These are phyloP conservation scores for Rhodomyrtus psidioides DNA, from an alignment of 441 rosid species.

Conservation along the genomic window DNA sequence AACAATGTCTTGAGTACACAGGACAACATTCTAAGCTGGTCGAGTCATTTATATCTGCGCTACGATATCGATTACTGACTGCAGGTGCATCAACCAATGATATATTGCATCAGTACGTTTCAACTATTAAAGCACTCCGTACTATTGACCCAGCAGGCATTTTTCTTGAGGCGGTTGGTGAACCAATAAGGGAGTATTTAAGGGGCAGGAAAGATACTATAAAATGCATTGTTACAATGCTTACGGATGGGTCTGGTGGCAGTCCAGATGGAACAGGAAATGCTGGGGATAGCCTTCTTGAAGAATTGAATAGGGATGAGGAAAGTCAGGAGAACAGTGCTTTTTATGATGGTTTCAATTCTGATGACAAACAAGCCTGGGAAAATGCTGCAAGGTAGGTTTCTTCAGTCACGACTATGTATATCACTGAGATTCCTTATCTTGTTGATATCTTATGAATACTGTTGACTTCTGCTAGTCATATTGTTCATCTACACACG, in stretches of 20 bases:
- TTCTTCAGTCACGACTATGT: neutral
- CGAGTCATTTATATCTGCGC: slow-evolving; percentile 83
- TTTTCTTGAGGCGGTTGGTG: slow-evolving; percentile 95
- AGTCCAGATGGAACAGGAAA: slow-evolving; percentile 76
- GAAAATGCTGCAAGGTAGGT: slow-evolving; percentile 57
- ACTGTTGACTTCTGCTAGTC: neutral
- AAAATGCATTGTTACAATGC: slow-evolving; percentile 98
- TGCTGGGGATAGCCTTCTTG: slow-evolving; percentile 96
- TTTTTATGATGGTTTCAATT: slow-evolving; percentile 67
- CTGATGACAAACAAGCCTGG: slow-evolving; percentile 95
- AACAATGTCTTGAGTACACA: slow-evolving; percentile 90
- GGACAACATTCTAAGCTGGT: slow-evolving; percentile 96
- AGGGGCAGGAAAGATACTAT: slow-evolving; percentile 91
- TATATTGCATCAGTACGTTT: slow-evolving; percentile 94
- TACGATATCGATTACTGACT: slow-evolving; percentile 83
- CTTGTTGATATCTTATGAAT: neutral
- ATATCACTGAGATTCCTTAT: neutral
- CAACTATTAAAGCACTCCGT: slow-evolving; percentile 92
- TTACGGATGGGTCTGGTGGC: slow-evolving; percentile 87
- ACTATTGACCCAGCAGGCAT: slow-evolving; percentile 93
- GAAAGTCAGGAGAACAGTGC: slow-evolving; percentile 68
- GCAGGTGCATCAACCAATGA: slow-evolving; percentile 99
- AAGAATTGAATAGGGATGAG: slow-evolving; percentile 89
- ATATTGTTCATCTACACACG: neutral
- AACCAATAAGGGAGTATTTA: slow-evolving; percentile 90